Conservation (phyloP, 768 basidiomycete genomes). For the Podaxis mareebaensis region DNA sequence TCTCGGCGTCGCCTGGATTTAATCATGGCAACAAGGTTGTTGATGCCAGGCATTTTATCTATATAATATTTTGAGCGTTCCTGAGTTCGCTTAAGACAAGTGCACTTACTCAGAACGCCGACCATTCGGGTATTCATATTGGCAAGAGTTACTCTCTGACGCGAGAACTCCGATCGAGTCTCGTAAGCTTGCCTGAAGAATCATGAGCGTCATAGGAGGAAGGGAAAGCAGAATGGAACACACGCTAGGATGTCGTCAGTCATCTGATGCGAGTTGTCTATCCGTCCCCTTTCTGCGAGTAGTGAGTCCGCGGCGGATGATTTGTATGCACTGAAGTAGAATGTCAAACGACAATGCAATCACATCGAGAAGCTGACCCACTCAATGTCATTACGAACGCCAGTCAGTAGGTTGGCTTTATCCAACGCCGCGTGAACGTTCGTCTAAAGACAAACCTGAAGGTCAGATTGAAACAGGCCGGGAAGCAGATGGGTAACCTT, state of each 20-base stretch:
- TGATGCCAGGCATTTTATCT: conserved; percentile 95
- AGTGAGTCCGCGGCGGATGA: conserved; percentile 86
- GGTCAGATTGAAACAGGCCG: not conserved
- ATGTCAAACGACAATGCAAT: not conserved
- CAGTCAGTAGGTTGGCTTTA: conserved; percentile 83
- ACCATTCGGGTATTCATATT: conserved; percentile 85
- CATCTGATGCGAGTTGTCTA: conserved; percentile 94
- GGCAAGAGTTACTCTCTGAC: conserved; percentile 73
- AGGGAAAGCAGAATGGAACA: conserved; percentile 25
- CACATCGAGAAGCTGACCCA: conserved; percentile 35
- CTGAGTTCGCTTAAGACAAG: not conserved
- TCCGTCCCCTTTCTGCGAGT: conserved; percentile 82
- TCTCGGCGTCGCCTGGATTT: conserved; percentile 88
- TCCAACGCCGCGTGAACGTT: conserved; percentile 84
- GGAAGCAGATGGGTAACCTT: conserved; percentile 49
- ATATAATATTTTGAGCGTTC: conserved; percentile 2
- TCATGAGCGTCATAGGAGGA: conserved; percentile 8
- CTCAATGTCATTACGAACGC: conserved; percentile 97
- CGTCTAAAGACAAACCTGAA: conserved; percentile 34
- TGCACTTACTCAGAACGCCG: conserved; percentile 72
- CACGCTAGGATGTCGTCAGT: conserved; percentile 89
- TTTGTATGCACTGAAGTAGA: conserved; percentile 74
- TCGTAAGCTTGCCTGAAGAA: conserved; percentile 89
- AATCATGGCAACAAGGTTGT: conserved; percentile 89
- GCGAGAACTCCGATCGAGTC: conserved; percentile 88